Base-by-base conservation (phyloP, 2,329 filamentous ascomycete species). In the Fusarium fracticaudum region DNA sequence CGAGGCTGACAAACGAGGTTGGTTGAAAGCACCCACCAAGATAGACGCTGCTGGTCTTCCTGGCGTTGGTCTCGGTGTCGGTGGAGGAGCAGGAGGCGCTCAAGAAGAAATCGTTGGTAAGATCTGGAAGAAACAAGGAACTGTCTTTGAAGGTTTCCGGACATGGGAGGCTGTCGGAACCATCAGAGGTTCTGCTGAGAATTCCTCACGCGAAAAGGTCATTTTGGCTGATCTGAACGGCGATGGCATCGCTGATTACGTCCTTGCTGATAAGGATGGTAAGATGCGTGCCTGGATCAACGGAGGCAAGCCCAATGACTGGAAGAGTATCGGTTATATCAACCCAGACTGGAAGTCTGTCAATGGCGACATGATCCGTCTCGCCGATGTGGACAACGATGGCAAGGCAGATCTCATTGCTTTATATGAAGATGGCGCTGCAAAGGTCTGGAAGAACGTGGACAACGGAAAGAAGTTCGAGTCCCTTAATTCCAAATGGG, bases 371-470 rank as follows among this genome's bases (percentile, higher is more conserved):
- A 72, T 72, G 58, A 60, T 72, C 8, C 69, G 67, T 14, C 17
- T 72, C 7, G 69, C 69, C 3, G 69, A 70, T 37, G 67, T 72
- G 4, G 69, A 72, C 11, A 72, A 70, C 20, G 69, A 70, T 44
- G 62, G 69, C 18, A 72, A 63, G 35, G 69, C 67, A 8, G 65
- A 71, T 14, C 9, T 69, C 1, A 68, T 72, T 7, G 72, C n/a
- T 11, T 3, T 74, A 5, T 67, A 70, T 3, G 3, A 31, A 8
- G 58, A 73, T 11, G 69, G 68, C 5, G 64, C 71, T 10, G 73
- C 72, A 17, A 75, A 67, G 26, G 71, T 67, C 9, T 72, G 61
- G 68, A 75, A 62, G 24, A 75, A 74, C 18, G 26, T 24, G 5
- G 38, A 73, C 6, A 55, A 64, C 14, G 67, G 67, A 31, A 48